phyloP scores from a whole-genome alignment of 441 rosid species.

The Gossypium schwendimanii region DNA sequence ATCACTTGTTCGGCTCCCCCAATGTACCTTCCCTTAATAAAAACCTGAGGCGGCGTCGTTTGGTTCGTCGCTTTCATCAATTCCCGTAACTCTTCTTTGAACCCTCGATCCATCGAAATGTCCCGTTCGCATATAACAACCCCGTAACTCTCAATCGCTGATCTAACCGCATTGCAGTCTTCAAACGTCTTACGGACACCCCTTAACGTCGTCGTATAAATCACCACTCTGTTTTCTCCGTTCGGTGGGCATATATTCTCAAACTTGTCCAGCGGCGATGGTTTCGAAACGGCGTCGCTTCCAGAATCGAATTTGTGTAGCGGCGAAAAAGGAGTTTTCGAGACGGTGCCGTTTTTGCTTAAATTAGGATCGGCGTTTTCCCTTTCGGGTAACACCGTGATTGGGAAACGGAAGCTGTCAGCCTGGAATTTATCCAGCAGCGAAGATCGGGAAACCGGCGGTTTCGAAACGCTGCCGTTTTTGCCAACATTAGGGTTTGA shows the following conservation, averaged over 20 bases:
- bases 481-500: slow-evolving; percentile 26
- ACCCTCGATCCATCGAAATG: slow-evolving; percentile 57
- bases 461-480: neutral
- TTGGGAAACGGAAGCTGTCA: slow-evolving; percentile 10
- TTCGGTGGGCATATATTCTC: slow-evolving; percentile 58
- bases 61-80: slow-evolving; percentile 37
- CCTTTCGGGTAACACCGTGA: neutral
- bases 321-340: neutral
- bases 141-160: slow-evolving; percentile 46
- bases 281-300: slow-evolving; percentile 8
- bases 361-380: slow-evolving; percentile 11
- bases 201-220: slow-evolving; percentile 69
- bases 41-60: slow-evolving; percentile 53
- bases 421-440: slow-evolving; percentile 10
- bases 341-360: neutral
- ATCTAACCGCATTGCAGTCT: slow-evolving; percentile 69
- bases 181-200: slow-evolving; percentile 75
- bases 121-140: slow-evolving; percentile 65
- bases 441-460: neutral
- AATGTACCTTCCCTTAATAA: slow-evolving; percentile 64
- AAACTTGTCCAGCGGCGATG: slow-evolving; percentile 24
- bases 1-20: slow-evolving; percentile 74
- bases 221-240: slow-evolving; percentile 61
- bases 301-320: neutral
- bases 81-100: slow-evolving; percentile 56